A percentile compares a stretch with the other conserved stretches of the same genome.
Evolutionary conservation across 2,329 filamentous ascomycete genomes (phyloP).

Genomic region (Rutstroemia sp.): DNA sequence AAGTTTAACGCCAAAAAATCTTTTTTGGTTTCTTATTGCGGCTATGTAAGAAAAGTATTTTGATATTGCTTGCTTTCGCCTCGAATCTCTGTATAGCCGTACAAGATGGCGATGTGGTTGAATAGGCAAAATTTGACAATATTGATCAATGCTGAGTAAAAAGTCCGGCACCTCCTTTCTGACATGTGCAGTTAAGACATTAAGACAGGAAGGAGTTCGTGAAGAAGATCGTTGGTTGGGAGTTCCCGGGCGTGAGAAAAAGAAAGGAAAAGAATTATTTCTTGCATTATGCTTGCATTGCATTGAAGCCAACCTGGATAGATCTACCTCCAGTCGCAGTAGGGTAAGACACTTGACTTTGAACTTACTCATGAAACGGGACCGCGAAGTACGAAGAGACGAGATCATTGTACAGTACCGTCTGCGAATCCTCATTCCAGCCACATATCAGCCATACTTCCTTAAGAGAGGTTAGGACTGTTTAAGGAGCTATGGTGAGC

Average conservation of each 20-base stretch:
- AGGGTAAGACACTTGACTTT: neutral
- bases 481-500: no score
- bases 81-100: neutral
- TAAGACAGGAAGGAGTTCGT: no score
- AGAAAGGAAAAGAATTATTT: neutral
- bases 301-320: neutral
- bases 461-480: no score
- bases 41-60: neutral
- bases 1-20: neutral
- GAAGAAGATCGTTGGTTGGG: no score
- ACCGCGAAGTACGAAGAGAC: neutral
- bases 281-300: neutral
- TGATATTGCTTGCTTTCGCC: neutral
- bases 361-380: neutral
- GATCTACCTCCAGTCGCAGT: neutral
- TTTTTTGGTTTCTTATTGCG: constrained; percentile 5
- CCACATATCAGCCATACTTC: neutral
- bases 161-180: no score
- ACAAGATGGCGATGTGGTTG: no score
- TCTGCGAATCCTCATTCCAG: neutral
- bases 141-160: no score
- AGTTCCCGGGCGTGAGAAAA: no score
- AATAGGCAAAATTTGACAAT: no score
- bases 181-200: no score
- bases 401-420: no score